A percentile compares a stretch with the other conserved stretches of the same genome.
Evolutionary conservation across 495 filamentous ascomycete genomes (phyloP).

Genomic region (Penicillium arizonense): DNA sequence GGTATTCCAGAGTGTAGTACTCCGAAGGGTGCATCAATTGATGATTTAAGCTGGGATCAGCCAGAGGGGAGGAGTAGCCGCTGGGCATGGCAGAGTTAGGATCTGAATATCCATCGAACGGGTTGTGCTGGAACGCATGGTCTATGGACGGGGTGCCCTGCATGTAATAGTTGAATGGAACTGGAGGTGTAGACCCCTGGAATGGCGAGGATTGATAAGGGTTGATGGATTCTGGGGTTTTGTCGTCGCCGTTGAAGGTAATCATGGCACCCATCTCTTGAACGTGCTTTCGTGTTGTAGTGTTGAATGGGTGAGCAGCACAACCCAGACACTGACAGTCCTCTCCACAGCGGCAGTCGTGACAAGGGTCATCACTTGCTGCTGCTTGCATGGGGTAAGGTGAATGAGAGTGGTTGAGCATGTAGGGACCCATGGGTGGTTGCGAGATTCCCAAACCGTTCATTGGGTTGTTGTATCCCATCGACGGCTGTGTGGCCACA

Average conservation of each 20-base stretch:
- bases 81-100: slow-evolving; percentile 18
- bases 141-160: slow-evolving; percentile 13
- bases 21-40: slow-evolving; percentile 43
- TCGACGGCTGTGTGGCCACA: slow-evolving; percentile 1
- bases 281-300: slow-evolving; percentile 65
- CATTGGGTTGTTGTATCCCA: slow-evolving; percentile 14
- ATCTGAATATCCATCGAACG: slow-evolving; percentile 21
- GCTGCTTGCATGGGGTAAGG: slow-evolving; percentile 4
- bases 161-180: slow-evolving; percentile 15
- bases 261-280: slow-evolving; percentile 48
- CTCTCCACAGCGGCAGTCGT: slow-evolving; percentile 65
- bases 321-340: slow-evolving; percentile 70
- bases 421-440: slow-evolving; percentile 13
- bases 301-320: slow-evolving; percentile 68
- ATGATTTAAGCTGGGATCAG: slow-evolving; percentile 23
- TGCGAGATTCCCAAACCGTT: slow-evolving; percentile 20
- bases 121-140: slow-evolving; percentile 8
- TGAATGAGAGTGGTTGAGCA: slow-evolving; percentile 8
- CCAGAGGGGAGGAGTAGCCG: slow-evolving; percentile 28
- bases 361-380: slow-evolving; percentile 21
- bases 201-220: slow-evolving; percentile 14
- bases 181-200: neutral
- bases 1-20: slow-evolving; percentile 48
- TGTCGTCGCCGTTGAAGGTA: slow-evolving; percentile 32
- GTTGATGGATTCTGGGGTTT: slow-evolving; percentile 16